Percentiles rank a stretch among this genome's conserved stretches.
Conservation (phyloP, 139 green algal genomes). For the Desmodesmus armatus region DNA sequence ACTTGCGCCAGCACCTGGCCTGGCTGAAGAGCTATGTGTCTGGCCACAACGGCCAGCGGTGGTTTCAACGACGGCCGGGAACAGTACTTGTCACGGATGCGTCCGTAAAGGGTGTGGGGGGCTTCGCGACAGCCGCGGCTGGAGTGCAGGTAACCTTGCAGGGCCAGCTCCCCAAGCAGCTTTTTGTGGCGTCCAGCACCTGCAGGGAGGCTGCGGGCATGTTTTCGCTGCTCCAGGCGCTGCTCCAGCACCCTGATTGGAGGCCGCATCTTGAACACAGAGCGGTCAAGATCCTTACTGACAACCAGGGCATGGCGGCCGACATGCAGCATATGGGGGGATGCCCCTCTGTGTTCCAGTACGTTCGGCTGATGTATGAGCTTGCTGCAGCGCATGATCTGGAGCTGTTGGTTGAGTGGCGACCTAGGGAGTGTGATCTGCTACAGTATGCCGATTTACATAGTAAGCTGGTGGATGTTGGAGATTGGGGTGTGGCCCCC, state of each 20-base stretch:
- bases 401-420: conserved; percentile 13
- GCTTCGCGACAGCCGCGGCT: not conserved
- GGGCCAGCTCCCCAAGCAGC: not conserved
- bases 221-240: not conserved
- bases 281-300: conserved; percentile 14
- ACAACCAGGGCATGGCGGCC: conserved; percentile 4
- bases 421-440: conserved; percentile 5
- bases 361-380: conserved; percentile 18
- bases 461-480: conserved; percentile 22
- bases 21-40: conserved; percentile 12
- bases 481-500: not conserved
- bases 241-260: not conserved
- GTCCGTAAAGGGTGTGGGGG: conserved; percentile 27
- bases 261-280: not conserved
- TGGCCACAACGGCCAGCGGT: conserved; percentile 3
- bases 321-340: conserved; percentile 21
- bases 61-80: not conserved
- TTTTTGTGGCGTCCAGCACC: conserved; percentile 1
- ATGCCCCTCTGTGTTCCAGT: not conserved
- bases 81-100: conserved; percentile 14
- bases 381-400: conserved; percentile 1
- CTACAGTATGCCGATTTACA: conserved; percentile 23
- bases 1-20: not conserved
- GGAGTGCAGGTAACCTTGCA: conserved; percentile 1
- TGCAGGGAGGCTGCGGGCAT: conserved; percentile 26